Conservation (phyloP, 2,329 filamentous ascomycete genomes). For the Blastomyces parvus region DNA sequence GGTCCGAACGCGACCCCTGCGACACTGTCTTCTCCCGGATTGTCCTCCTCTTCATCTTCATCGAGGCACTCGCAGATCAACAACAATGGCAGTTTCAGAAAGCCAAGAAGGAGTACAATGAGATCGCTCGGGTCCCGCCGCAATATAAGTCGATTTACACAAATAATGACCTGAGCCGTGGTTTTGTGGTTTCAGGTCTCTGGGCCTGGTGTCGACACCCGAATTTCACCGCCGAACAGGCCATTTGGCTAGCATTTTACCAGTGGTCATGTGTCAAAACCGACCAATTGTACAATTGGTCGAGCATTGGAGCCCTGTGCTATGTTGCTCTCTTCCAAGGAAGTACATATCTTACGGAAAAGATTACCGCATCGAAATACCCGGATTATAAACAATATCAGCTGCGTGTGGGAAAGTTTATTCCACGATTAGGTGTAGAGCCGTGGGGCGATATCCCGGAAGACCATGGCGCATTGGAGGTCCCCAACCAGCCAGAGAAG, state of each 20-base stretch:
- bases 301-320: conserved; percentile 55
- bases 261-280: conserved; percentile 75
- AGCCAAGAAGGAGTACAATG: conserved; percentile 67
- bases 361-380: conserved; percentile 73
- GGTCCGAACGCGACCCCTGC: conserved; percentile 45
- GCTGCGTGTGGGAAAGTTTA: conserved; percentile 68
- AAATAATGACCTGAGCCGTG: conserved; percentile 73
- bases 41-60: conserved; percentile 49
- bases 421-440: conserved; percentile 47
- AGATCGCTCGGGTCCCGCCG: conserved; percentile 59
- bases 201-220: conserved; percentile 87
- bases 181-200: conserved; percentile 74
- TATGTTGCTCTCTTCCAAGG: conserved; percentile 79
- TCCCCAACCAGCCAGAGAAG: conserved; percentile 18
- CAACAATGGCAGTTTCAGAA: conserved; percentile 87
- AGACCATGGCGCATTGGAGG: conserved; percentile 10
- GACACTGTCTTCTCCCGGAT: conserved; percentile 50
- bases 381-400: conserved; percentile 81
- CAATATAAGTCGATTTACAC: conserved; percentile 44
- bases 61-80: conserved; percentile 75
- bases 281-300: conserved; percentile 67
- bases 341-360: conserved; percentile 80
- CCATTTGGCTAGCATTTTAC: conserved; percentile 80
- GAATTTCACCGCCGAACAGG: conserved; percentile 88
- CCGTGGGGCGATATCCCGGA: conserved; percentile 18